Evolutionary conservation across 2,329 filamentous ascomycete genomes (phyloP).

Genomic region (Pseudogymnoascus sp.): DNA sequence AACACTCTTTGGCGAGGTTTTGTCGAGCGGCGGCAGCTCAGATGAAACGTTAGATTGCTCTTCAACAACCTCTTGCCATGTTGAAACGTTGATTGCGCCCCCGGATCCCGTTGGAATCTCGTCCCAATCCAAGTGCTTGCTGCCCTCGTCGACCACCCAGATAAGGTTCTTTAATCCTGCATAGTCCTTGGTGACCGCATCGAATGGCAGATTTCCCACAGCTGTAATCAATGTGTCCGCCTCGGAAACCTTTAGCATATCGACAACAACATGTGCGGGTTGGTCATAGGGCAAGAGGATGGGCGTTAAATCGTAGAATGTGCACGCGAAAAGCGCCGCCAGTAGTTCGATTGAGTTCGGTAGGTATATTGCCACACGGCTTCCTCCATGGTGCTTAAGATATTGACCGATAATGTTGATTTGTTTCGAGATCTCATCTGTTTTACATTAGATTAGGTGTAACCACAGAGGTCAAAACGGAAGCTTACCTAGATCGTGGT

Average conservation of each 20-base stretch:
- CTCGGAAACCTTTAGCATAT: slow-evolving; percentile 63
- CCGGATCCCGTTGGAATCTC: slow-evolving; percentile 73
- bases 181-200: slow-evolving; percentile 61
- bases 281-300: slow-evolving; percentile 80
- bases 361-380: slow-evolving; percentile 79
- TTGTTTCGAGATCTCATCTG: slow-evolving; percentile 69
- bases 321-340: slow-evolving; percentile 73
- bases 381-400: slow-evolving; percentile 61
- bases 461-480: background rate
- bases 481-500: slow-evolving; percentile 56
- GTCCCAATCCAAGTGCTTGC: slow-evolving; percentile 90
- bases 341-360: slow-evolving; percentile 90
- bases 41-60: slow-evolving; percentile 52
- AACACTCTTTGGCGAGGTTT: slow-evolving; percentile 45
- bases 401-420: slow-evolving; percentile 82
- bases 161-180: slow-evolving; percentile 68
- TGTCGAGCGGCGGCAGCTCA: slow-evolving; percentile 58
- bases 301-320: slow-evolving; percentile 75
- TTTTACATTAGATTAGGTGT: slow-evolving; percentile 18
- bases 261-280: slow-evolving; percentile 58
- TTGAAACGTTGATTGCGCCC: slow-evolving; percentile 70
- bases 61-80: slow-evolving; percentile 84
- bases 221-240: slow-evolving; percentile 78
- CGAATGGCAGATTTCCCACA: slow-evolving; percentile 79
- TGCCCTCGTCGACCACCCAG: slow-evolving; percentile 90